Percentiles rank a stretch among this genome's conserved stretches.
These are phyloP conservation scores for Leptomonas pyrrhocoris DNA, from an alignment of 208 protist species.

Conservation along the genomic window DNA sequence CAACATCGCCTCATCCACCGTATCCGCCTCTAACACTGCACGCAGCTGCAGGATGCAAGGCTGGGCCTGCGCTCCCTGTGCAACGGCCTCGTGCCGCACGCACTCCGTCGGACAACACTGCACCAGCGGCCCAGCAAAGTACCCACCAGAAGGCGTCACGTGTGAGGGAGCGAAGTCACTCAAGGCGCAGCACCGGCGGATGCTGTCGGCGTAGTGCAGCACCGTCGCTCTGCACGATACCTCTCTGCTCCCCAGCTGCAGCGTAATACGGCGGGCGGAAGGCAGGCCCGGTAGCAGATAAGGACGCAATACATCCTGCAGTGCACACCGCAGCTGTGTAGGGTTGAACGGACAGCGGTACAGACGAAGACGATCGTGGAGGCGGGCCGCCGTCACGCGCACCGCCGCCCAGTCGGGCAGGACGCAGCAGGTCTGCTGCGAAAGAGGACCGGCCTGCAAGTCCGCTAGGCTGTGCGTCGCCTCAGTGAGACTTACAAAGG, in stretches of 20 bases:
- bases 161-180: neutral
- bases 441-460: slow-evolving; percentile 5
- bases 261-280: slow-evolving; percentile 11
- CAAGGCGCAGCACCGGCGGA: slow-evolving; percentile 7
- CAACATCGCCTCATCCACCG: slow-evolving; percentile 53
- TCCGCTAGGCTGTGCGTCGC: slow-evolving; percentile 26
- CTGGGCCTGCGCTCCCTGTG: neutral
- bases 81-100: neutral
- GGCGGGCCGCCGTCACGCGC: slow-evolving; percentile 25
- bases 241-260: slow-evolving; percentile 15
- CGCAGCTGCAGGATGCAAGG: slow-evolving; percentile 19
- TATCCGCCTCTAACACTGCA: slow-evolving; percentile 35
- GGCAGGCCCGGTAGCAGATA: slow-evolving; percentile 25
- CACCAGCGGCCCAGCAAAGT: neutral
- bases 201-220: slow-evolving; percentile 8
- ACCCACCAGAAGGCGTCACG: neutral
- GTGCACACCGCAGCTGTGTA: slow-evolving; percentile 34
- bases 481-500: slow-evolving; percentile 25
- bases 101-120: neutral
- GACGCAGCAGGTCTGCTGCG: slow-evolving; percentile 26
- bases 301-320: slow-evolving; percentile 40
- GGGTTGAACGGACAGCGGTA: slow-evolving; percentile 51
- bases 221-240: slow-evolving; percentile 22
- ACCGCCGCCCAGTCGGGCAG: slow-evolving; percentile 32
- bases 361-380: slow-evolving; percentile 9